Evolutionary conservation across 768 basidiomycete genomes (phyloP).

Genomic region (Cyclocybe cylindracea): DNA sequence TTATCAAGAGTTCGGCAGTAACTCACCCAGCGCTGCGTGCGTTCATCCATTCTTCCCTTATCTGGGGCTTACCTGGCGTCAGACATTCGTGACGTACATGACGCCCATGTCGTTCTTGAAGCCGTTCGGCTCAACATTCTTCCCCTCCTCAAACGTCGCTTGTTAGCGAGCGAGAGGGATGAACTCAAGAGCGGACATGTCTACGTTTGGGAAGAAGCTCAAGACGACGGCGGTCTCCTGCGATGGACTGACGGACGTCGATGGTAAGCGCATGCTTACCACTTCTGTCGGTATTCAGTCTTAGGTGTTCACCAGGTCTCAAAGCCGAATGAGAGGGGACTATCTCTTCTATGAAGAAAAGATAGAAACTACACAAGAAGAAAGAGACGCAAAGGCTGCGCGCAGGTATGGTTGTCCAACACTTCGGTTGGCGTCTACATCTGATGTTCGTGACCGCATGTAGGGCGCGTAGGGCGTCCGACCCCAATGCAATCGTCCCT

Average conservation of each 20-base stretch:
- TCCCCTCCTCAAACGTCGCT: conserved; percentile 69
- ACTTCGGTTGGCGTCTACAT: background rate
- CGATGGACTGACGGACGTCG: conserved; percentile 84
- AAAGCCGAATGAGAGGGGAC: conserved; percentile 82
- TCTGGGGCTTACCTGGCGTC: background rate
- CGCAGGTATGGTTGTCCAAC: conserved; percentile 51
- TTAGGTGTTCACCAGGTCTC: conserved; percentile 54
- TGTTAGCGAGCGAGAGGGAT: conserved; percentile 71
- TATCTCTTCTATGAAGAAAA: conserved; percentile 86
- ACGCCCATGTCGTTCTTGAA: conserved; percentile 76
- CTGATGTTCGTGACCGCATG: conserved; percentile 5
- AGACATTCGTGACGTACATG: conserved; percentile 82
- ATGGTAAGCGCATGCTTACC: conserved; percentile 46
- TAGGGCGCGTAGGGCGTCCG: conserved; percentile 61
- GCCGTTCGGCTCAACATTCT: conserved; percentile 71
- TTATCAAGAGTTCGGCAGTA: conserved; percentile 29
- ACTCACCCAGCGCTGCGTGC: conserved; percentile 52
- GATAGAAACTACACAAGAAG: conserved; percentile 77
- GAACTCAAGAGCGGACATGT: conserved; percentile 72
- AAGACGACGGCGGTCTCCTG: conserved; percentile 66
- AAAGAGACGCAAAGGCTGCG: conserved; percentile 78
- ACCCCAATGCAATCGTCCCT: conserved; percentile 58
- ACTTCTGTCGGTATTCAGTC: background rate
- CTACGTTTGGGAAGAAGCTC: conserved; percentile 87
- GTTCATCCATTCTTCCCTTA: conserved; percentile 10